Base-by-base conservation (phyloP, 2,329 filamentous ascomycete species). In the Capronia coronata region DNA sequence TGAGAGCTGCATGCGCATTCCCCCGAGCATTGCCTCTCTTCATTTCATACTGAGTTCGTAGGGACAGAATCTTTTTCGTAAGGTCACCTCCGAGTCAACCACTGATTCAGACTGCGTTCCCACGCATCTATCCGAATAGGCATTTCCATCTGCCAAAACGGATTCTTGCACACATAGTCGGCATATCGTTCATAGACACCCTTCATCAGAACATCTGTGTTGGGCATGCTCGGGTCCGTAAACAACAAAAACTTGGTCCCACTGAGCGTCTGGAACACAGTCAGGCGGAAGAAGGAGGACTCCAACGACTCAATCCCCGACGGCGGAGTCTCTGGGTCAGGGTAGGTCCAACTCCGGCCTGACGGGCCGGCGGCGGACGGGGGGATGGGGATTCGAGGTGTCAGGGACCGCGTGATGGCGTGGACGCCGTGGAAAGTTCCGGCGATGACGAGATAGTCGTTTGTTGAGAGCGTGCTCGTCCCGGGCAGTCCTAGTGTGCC, bases 131-230 rank as follows among this genome's bases (percentile, higher is more conserved):
- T 95, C 54, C 93, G 78, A 46, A 98, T 82, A 5, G 93, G 93
- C 90, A 97, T 98, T 72, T 98, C 93, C 49, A 95, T 76, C 64
- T 93, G 90, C 71, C 97, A 97, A 65, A 98, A 98, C 1, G 93
- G 93, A 68, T 98, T 98, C 76, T 97, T 98, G 88, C 96, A 97
- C 60, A 98, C 93, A 67, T 87, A 97, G 69, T 98, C 93, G 43
- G 87, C 80, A 72, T 97, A 98, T 45, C 97, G 72, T 67, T 97
- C 93, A 67, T 98, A 97, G 62, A 96, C 84, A 67, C 82, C 85
- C 65, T 82, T 78, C 60, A 95, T 83, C 38, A 91, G 84, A 10
- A 80, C 76, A 62, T 97, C 93, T 32, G 94, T 83, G 63, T 94
- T 94, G 42, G 83, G 80, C 72, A 94, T 90, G 57, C 87, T 81